Evolutionary conservation across 805 yeast species (phyloP), one percentile per base, ranked within the genome.

Genomic region (Yamadazyma takamatsuzukensis): DNA sequence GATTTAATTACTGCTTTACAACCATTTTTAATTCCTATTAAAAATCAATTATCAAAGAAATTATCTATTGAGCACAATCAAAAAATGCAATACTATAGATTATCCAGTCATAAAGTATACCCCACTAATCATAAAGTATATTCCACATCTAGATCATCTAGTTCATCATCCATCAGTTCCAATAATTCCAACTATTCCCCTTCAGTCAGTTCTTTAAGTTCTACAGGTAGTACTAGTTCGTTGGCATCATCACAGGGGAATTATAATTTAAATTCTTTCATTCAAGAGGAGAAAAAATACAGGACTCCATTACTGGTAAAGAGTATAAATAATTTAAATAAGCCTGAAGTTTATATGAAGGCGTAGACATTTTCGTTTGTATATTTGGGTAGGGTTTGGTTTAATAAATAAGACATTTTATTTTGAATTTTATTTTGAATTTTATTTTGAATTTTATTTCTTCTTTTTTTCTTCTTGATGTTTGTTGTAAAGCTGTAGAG

Each of bases 11-110:
- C 67, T 30, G 81, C 81, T 16, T 69, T 89, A 34, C 76, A 81
- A 30, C 88, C 88, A 18, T 86, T 90, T 64, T 63, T 90, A 35
- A 63, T 69, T 12, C 83, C 87, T 27, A 85, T 89, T 57, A 85
- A 83, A 61, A 60, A 59, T 37, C 65, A 72, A 37, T 56, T 76
- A 37, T 36, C 43, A 23, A 48, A 47, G 39, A 50, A 48, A 34
- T 35, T 45, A 30, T 51, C 51, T 15, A 47, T 42, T 24, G 65
- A 60, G 37, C 43, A 47, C 23, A 37, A 34, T 26, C 50, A 52
- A 30, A 59, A 54, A 36, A 41, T 46, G 33, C 51, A 54, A 35
- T 58, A 56, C 39, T 60, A 61, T 53, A 47, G 59, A 32, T 47
- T 54, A 22, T 55, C 59, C 15, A 29, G 30, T 27, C 11, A 19